A percentile compares a stretch with the other conserved stretches of the same genome.
Conservation (phyloP, 352 stramenopile genomes). For the Globisporangium alternatum region DNA sequence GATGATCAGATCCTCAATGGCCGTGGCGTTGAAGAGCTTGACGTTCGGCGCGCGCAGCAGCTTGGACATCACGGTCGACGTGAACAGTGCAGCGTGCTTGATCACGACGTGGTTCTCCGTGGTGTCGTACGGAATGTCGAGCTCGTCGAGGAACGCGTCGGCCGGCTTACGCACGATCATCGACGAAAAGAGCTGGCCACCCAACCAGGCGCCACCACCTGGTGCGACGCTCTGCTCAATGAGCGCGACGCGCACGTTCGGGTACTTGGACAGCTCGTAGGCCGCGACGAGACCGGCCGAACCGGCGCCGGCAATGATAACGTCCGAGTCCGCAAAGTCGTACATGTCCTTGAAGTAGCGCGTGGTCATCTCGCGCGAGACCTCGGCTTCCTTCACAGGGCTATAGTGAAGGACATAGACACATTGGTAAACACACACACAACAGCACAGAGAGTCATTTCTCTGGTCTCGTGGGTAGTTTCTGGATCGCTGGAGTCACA, state of each 20-base stretch:
- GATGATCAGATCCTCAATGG: constrained; percentile 65
- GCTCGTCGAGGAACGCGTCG: constrained; percentile 56
- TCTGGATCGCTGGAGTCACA: neutral
- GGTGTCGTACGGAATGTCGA: constrained; percentile 63
- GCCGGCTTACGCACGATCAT: constrained; percentile 72
- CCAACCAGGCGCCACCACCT: constrained; percentile 55
- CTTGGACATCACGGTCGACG: constrained; percentile 65
- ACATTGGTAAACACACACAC: constrained; percentile 8
- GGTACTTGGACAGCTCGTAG: constrained; percentile 65
- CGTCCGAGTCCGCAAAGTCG: constrained; percentile 63
- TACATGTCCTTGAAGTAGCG: constrained; percentile 78
- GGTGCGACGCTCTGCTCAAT: constrained; percentile 63
- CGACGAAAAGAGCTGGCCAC: constrained; percentile 60
- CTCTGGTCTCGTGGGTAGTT: neutral
- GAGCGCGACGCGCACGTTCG: constrained; percentile 50
- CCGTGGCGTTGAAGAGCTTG: constrained; percentile 73
- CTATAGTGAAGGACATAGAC: constrained; percentile 13
- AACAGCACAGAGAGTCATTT: constrained; percentile 9
- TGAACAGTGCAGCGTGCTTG: constrained; percentile 64
- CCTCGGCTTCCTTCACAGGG: constrained; percentile 60
- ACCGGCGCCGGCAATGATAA: constrained; percentile 63
- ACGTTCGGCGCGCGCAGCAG: constrained; percentile 52
- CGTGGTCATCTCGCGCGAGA: constrained; percentile 70
- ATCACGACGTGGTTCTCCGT: constrained; percentile 68
- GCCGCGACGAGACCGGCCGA: constrained; percentile 53